phyloP scores from a whole-genome alignment of 169 alveolate genomes.

The Plasmodium gaboni region DNA sequence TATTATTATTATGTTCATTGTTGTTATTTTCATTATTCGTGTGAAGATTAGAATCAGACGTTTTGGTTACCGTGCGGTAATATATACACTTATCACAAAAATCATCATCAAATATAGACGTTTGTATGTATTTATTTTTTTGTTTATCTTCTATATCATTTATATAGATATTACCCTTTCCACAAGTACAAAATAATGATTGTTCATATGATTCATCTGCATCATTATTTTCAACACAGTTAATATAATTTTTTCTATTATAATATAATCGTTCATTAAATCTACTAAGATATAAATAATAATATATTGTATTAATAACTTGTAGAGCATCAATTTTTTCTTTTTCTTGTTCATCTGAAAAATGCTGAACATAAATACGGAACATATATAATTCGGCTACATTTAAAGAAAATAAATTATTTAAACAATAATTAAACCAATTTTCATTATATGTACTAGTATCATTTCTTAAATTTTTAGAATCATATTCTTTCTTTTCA shows the following conservation, averaged over 20 bases:
- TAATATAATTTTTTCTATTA: slow-evolving; percentile 47
- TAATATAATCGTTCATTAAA: slow-evolving; percentile 56
- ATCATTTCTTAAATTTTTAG: neutral
- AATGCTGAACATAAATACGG: slow-evolving; percentile 56
- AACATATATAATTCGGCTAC: slow-evolving; percentile 54
- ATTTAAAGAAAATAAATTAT: slow-evolving; percentile 51
- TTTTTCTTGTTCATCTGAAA: slow-evolving; percentile 65
- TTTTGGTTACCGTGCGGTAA: slow-evolving; percentile 13
- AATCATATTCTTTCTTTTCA: neutral
- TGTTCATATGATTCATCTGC: slow-evolving; percentile 39
- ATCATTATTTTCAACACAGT: slow-evolving; percentile 57
- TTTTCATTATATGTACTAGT: slow-evolving; percentile 27
- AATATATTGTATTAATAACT: slow-evolving; percentile 45
- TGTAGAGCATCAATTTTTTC: slow-evolving; percentile 72
- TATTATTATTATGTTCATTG: too few species aligned
- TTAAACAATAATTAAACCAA: slow-evolving; percentile 46
- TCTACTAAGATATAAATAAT: slow-evolving; percentile 40
- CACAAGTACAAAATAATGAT: slow-evolving; percentile 39
- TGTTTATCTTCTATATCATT: slow-evolving; percentile 29
- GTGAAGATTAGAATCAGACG: too few species aligned
- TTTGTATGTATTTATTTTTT: slow-evolving; percentile 29
- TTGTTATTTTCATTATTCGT: too few species aligned
- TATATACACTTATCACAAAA: slow-evolving; percentile 60
- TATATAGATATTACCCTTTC: slow-evolving; percentile 28
- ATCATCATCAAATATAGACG: slow-evolving; percentile 42